Evolutionary conservation across 306 rosid genomes (phyloP).

Genomic region (Dryas octopetala): DNA sequence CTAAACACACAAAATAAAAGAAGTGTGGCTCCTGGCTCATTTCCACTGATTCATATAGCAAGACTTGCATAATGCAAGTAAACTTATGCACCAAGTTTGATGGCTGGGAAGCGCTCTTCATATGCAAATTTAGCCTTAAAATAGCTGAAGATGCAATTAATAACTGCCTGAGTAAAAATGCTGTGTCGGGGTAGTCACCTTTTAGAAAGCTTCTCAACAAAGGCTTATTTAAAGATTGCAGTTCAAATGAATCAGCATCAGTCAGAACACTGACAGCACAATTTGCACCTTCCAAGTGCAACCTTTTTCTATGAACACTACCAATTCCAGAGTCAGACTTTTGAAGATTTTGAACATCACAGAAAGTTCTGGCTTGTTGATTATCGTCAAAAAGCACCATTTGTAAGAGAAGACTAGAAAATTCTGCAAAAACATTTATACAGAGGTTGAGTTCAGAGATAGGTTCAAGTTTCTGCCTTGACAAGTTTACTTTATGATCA

Average conservation of each 20-base stretch:
- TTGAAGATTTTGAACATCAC: slow-evolving; percentile 36
- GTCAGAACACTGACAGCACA: slow-evolving; percentile 48
- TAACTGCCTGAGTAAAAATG: slow-evolving; percentile 71
- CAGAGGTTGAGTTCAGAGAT: slow-evolving; percentile 50
- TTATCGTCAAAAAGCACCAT: slow-evolving; percentile 44
- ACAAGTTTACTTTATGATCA: slow-evolving; percentile 35
- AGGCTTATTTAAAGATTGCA: slow-evolving; percentile 46
- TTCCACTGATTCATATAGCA: slow-evolving; percentile 61
- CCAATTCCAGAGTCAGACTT: slow-evolving; percentile 27
- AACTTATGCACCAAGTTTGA: slow-evolving; percentile 48
- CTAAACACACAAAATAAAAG: slow-evolving; percentile 66
- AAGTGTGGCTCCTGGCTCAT: slow-evolving; percentile 60
- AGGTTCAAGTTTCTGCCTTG: slow-evolving; percentile 40
- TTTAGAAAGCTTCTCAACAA: slow-evolving; percentile 62
- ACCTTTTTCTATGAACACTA: slow-evolving; percentile 29
- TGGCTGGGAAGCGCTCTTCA: slow-evolving; percentile 38
- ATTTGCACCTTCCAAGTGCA: slow-evolving; percentile 32
- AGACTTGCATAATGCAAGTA: slow-evolving; percentile 52
- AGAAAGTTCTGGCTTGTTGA: slow-evolving; percentile 34
- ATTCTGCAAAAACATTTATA: slow-evolving; percentile 42
- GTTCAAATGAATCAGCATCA: slow-evolving; percentile 45
- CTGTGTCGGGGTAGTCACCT: slow-evolving; percentile 57
- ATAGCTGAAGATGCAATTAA: slow-evolving; percentile 64
- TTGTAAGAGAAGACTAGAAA: slow-evolving; percentile 39
- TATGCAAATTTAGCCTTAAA: slow-evolving; percentile 60